Evolutionary conservation across 306 rosid genomes (phyloP).

Genomic region (Lathyrus sativus): DNA sequence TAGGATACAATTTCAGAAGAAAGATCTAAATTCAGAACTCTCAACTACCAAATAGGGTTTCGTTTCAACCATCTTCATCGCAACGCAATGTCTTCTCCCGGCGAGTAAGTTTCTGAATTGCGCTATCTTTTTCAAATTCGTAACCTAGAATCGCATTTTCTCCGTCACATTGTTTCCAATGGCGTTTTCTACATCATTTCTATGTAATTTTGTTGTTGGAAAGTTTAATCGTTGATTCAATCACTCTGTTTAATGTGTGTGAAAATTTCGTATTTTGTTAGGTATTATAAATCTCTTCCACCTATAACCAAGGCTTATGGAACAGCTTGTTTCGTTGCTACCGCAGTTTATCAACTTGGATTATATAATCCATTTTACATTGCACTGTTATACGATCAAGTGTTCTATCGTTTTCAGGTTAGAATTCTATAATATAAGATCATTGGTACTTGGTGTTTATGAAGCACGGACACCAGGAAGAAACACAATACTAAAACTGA

Average conservation of each 20-base stretch:
- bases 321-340: constrained; percentile 68
- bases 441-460: not conserved
- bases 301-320: constrained; percentile 93
- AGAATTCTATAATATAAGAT: not conserved
- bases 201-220: not conserved
- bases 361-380: constrained; percentile 29
- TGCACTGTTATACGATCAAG: constrained; percentile 48
- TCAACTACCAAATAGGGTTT: constrained; percentile 6
- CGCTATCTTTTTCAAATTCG: not conserved
- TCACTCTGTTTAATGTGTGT: constrained; percentile 17
- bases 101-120: constrained; percentile 61
- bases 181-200: not conserved
- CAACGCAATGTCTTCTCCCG: constrained; percentile 82
- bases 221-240: not conserved
- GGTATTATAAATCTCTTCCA: constrained; percentile 84
- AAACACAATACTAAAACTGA: too few species aligned
- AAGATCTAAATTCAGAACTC: constrained; percentile 35
- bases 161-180: constrained; percentile 2
- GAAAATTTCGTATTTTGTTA: constrained; percentile 43
- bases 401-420: constrained; percentile 75
- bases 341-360: constrained; percentile 62
- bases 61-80: constrained; percentile 39
- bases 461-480: too few species aligned
- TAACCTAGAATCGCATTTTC: not conserved
- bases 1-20: constrained; percentile 18